Evolutionary conservation across 2,329 filamentous ascomycete genomes (phyloP).

Genomic region (Xylaria arbuscula): DNA sequence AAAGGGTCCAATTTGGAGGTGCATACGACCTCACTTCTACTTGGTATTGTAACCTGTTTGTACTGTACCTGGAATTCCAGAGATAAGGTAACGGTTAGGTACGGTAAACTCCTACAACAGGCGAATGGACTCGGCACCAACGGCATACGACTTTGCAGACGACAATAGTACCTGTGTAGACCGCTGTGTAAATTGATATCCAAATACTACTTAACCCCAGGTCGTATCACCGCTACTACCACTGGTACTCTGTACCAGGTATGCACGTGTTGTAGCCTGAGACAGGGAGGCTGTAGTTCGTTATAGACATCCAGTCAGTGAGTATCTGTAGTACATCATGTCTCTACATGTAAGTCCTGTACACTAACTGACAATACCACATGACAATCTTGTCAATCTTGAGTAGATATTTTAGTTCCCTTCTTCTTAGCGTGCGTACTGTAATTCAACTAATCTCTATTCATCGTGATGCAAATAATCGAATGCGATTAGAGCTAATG

Average conservation of each 20-base stretch:
- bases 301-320: not conserved
- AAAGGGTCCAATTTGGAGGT: conserved; percentile 20
- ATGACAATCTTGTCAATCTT: not conserved
- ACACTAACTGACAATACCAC: not conserved
- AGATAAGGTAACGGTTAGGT: no score
- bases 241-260: not conserved
- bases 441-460: not conserved
- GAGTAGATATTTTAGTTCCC: not conserved
- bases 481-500: conserved; percentile 3
- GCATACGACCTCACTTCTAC: not conserved
- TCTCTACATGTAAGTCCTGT: no score
- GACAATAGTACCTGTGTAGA: not conserved
- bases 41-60: no score
- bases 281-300: not conserved
- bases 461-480: not conserved
- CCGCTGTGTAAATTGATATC: not conserved
- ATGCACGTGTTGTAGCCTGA: conserved; percentile 9
- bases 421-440: not conserved
- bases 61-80: no score
- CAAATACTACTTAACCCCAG: no score
- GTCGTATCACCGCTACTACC: not conserved
- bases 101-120: not conserved
- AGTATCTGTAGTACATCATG: no score
- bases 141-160: not conserved
- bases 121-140: not conserved